phyloP scores from a whole-genome alignment of 2,329 filamentous ascomycete species.

The Sordariomycetes sp. region DNA sequence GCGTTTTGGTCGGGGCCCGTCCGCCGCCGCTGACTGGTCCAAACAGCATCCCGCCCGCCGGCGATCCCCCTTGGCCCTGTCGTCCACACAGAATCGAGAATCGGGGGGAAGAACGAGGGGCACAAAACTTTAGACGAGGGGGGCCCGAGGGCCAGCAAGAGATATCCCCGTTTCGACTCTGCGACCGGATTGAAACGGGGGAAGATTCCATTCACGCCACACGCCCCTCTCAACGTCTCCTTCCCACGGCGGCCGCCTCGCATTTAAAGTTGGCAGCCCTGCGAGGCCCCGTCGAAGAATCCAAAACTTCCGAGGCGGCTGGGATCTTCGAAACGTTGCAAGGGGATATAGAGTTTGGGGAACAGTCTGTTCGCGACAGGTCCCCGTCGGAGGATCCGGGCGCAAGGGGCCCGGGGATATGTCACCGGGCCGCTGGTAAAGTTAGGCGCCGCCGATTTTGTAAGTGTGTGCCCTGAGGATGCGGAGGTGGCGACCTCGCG shows the following conservation, averaged over 20 bases:
- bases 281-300: neutral
- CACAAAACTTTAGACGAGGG: too few relatives aligned
- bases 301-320: neutral
- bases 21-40: neutral
- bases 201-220: neutral
- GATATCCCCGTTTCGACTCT: neutral
- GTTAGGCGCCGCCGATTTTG: too few relatives aligned
- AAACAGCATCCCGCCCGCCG: neutral
- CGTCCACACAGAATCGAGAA: neutral
- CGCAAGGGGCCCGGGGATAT: too few relatives aligned
- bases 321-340: neutral
- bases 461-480: too few relatives aligned
- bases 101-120: neutral
- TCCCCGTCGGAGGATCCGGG: too few relatives aligned
- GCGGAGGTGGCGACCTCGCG: too few relatives aligned
- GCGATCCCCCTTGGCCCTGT: neutral
- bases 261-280: too few relatives aligned
- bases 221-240: too few relatives aligned
- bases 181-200: neutral
- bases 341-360: neutral
- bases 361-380: neutral
- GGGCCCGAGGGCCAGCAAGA: too few relatives aligned
- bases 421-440: too few relatives aligned
- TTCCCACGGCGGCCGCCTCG: too few relatives aligned
- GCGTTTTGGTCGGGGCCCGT: neutral